Conservation (phyloP, 208 protist genomes). For the Porcisia deanei region DNA sequence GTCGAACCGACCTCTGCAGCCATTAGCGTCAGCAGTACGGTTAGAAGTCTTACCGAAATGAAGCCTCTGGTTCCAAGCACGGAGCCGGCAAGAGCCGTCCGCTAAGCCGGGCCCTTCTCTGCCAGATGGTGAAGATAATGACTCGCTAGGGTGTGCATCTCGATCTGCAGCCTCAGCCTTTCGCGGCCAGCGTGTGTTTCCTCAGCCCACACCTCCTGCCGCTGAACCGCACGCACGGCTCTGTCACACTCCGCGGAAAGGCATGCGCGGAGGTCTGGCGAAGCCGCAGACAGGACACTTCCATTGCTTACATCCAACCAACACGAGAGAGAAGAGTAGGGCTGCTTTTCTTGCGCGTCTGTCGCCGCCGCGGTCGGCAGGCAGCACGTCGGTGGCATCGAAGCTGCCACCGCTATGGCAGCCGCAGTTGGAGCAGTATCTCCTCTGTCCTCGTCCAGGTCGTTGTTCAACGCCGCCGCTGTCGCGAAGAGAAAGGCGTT, state of each 20-base stretch:
- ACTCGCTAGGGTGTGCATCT: not conserved
- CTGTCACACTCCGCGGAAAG: not conserved
- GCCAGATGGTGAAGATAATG: too few species aligned
- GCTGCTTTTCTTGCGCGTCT: not conserved
- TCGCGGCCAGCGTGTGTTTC: not conserved
- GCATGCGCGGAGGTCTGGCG: not conserved
- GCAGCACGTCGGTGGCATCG: not conserved
- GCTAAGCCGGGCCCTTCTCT: too few species aligned
- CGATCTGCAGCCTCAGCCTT: not conserved
- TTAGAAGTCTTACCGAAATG: not conserved
- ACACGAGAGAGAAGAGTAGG: not conserved
- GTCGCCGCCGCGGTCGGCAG: not conserved
- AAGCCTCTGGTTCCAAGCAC: not conserved
- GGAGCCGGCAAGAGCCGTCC: not conserved
- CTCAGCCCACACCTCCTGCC: constrained; percentile 7
- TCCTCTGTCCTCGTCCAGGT: not conserved
- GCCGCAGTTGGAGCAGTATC: not conserved
- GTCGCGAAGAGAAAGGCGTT: not conserved
- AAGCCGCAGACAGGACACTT: not conserved
- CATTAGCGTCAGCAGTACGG: not conserved
- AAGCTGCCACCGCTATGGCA: not conserved
- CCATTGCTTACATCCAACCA: not conserved
- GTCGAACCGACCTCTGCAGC: not conserved
- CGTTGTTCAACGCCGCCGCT: not conserved
- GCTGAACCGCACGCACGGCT: constrained; percentile 3